Base-by-base conservation (phyloP, 2,329 filamentous ascomycete species). In the Monosporascus sp. region DNA sequence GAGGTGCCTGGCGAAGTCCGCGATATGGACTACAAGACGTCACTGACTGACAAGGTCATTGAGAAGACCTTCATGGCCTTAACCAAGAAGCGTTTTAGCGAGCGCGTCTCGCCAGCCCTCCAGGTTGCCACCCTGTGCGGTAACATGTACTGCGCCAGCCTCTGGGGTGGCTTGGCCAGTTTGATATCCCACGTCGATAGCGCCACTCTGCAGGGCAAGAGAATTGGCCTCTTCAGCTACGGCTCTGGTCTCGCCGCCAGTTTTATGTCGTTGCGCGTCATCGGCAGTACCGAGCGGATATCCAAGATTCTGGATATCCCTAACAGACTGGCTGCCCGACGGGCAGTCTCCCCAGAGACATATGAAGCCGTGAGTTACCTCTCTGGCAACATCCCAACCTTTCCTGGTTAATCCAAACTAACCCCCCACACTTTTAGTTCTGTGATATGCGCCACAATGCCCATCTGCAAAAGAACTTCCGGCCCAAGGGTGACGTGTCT, bases 31-130 rank as follows among this genome's bases (percentile, higher is more conserved):
- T 93, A 93, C 73, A 78, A 86, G 67, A 85, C 86, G 74, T 93
- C 89, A 3, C 74, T 94, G 63, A 84, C 82, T 57, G 89, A 94
- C 78, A 92, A 91, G 79, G 81, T 78, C 51, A 81, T 94, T 40
- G 89, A 94, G 79, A 94, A 93, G 84, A 87, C 86, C 58, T 94
- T 94, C 72, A 89, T 94, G 86, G 78, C 70, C 54, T 78, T 93
- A 63, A 86, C 87, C 71, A 93, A 94, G 84, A 92, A 92, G 81
- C 83, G 82, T 63, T 93, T 89, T 75, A 81, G 84, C 68, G 87
- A 92, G 74, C 86, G 89, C 65, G 86, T 94, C 63, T 78, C 79
- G 69, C 87, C 88, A 50, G 77, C 79, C 65, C 86, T 89, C 69
- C 81, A 91, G 73, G 86, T 91, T 37, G 85, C 89, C 61, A 92